phyloP scores from a whole-genome alignment of 83 land plant species.

The Isoetes engelmannii region DNA sequence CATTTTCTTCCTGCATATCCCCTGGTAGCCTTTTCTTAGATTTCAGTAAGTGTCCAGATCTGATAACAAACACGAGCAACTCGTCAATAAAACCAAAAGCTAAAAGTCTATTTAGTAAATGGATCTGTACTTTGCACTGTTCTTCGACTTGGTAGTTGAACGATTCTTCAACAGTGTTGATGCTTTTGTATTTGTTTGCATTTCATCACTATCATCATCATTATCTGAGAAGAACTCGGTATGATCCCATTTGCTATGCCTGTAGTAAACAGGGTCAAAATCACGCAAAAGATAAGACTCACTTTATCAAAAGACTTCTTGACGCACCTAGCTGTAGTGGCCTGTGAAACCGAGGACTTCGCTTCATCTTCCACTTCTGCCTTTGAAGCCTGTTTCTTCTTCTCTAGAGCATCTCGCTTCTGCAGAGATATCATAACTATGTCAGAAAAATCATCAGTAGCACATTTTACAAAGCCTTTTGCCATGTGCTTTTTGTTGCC shows the following conservation, averaged over 20 bases:
- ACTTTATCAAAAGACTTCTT: neutral
- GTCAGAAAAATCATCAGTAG: no score
- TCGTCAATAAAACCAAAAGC: no score
- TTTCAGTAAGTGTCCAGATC: conserved; percentile 40
- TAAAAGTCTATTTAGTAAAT: no score
- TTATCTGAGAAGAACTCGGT: conserved; percentile 82
- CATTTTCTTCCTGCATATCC: conserved; percentile 51
- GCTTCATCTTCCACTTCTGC: conserved; percentile 37
- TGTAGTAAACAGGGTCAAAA: neutral
- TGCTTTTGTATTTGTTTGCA: conserved; percentile 34
- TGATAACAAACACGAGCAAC: no score
- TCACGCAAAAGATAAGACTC: conserved; percentile 33
- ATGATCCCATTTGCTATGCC: conserved; percentile 77
- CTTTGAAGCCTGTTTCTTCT: conserved; percentile 37
- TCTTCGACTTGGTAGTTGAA: conserved; percentile 29
- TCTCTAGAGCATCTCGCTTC: conserved; percentile 64
- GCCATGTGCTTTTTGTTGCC: no score
- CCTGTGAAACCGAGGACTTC: conserved; percentile 52
- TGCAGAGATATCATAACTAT: no score
- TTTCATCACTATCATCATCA: conserved; percentile 41
- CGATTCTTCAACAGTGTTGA: conserved; percentile 2
- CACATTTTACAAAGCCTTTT: no score
- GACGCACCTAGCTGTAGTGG: conserved; percentile 67
- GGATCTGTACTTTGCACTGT: no score
- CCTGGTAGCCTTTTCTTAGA: conserved; percentile 68